Conservation (phyloP, 805 yeast genomes). For the Yamadazyma laniorum region DNA sequence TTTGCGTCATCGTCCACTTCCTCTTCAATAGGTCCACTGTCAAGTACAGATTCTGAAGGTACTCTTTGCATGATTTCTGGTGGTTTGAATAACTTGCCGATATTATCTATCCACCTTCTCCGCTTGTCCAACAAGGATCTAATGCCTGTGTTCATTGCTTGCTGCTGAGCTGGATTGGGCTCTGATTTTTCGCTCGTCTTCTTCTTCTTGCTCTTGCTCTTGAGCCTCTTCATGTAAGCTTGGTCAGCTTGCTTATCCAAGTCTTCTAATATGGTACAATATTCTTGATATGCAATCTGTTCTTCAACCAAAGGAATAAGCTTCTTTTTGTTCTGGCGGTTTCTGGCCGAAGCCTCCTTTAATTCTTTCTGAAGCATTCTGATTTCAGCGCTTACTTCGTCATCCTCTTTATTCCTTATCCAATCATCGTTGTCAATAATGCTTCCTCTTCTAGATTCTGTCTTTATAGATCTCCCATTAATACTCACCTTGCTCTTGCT, state of each 20-base stretch:
- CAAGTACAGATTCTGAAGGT: constrained; percentile 63
- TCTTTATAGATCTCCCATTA: constrained; percentile 22
- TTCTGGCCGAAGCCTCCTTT: constrained; percentile 56
- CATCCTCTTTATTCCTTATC: constrained; percentile 84
- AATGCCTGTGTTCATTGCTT: constrained; percentile 74
- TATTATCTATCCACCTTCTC: constrained; percentile 80
- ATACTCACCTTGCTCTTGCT: constrained; percentile 24
- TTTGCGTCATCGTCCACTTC: constrained; percentile 32
- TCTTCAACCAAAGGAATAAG: constrained; percentile 76
- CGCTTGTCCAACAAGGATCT: constrained; percentile 82
- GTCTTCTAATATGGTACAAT: constrained; percentile 84
- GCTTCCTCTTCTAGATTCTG: constrained; percentile 19
- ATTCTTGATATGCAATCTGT: constrained; percentile 94
- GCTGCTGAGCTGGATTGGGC: constrained; percentile 49
- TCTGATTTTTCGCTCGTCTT: constrained; percentile 35
- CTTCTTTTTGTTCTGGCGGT: constrained; percentile 63
- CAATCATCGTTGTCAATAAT: constrained; percentile 64
- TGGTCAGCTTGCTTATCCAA: constrained; percentile 96
- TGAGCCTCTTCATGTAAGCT: constrained; percentile 78
- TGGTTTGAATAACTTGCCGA: constrained; percentile 79
- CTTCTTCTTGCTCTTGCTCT: constrained; percentile 67
- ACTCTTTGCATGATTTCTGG: constrained; percentile 71
- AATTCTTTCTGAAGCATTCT: constrained; percentile 70
- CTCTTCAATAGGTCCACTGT: constrained; percentile 30
- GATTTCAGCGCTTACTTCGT: constrained; percentile 85